phyloP scores from a whole-genome alignment of 2,329 filamentous ascomycete species.

The Ceratocystis harringtonii region DNA sequence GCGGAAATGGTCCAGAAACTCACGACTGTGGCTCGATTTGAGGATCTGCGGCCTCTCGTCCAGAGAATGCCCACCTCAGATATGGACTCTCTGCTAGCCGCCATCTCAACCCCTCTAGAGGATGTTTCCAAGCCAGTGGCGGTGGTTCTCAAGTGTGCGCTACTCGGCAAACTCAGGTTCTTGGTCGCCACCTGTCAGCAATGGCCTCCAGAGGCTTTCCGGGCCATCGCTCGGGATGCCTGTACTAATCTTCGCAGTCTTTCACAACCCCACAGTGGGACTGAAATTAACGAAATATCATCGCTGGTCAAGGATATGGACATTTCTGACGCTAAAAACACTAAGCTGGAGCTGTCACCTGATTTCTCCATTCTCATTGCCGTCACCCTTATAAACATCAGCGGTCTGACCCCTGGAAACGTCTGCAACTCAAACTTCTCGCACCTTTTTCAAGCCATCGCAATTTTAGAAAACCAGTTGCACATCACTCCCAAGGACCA shows the following conservation, averaged over 20 bases:
- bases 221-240: conserved; percentile 23
- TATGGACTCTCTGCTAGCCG: conserved; percentile 19
- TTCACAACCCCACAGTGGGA: conserved; percentile 4
- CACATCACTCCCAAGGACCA: conserved; percentile 32
- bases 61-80: conserved; percentile 11
- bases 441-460: conserved; percentile 33
- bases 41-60: conserved; percentile 15
- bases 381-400: conserved; percentile 12
- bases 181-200: conserved; percentile 35
- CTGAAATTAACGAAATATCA: conserved; percentile 17
- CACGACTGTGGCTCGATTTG: conserved; percentile 14
- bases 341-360: conserved; percentile 15
- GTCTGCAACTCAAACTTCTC: conserved; percentile 9
- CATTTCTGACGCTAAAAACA: conserved; percentile 7
- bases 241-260: conserved; percentile 10
- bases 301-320: conserved; percentile 9
- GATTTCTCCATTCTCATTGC: conserved; percentile 17
- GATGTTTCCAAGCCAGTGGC: conserved; percentile 24
- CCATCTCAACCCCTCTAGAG: conserved; percentile 27
- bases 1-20: conserved; percentile 14
- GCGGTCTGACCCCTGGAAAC: conserved; percentile 4
- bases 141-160: conserved; percentile 10
- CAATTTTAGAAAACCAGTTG: conserved; percentile 36
- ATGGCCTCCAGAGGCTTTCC: conserved; percentile 26
- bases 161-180: conserved; percentile 18